Conservation (phyloP, 345 rosid species). For the Raphanus raphanistrum region DNA sequence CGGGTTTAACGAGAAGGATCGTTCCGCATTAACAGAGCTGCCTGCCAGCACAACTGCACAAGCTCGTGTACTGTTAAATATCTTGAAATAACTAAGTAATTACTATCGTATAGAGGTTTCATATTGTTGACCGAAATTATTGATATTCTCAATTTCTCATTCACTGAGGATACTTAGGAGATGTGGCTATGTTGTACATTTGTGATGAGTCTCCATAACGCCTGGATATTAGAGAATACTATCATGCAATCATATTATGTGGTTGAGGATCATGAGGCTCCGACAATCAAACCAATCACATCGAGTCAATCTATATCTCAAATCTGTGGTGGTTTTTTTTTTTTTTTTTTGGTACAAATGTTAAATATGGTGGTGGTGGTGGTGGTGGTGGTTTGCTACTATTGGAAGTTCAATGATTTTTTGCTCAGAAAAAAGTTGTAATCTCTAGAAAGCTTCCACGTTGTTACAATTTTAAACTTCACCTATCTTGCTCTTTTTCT, state of each 20-base stretch:
- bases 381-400: slow-evolving; percentile 24
- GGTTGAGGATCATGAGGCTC: slow-evolving; percentile 44
- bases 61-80: not conserved
- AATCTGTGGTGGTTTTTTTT: too few species aligned
- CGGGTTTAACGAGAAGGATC: slow-evolving; percentile 23
- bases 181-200: slow-evolving; percentile 1
- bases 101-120: not conserved
- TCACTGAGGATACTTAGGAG: not conserved
- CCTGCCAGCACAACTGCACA: slow-evolving; percentile 15
- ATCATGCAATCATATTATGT: slow-evolving; percentile 19
- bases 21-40: slow-evolving; percentile 20
- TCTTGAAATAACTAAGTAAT: not conserved
- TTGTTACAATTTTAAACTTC: not conserved
- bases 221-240: slow-evolving; percentile 1
- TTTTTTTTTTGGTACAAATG: too few species aligned
- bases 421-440: not conserved
- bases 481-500: not conserved
- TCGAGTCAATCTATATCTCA: slow-evolving; percentile 27
- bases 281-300: slow-evolving; percentile 33
- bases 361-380: too few species aligned
- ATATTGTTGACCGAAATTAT: not conserved
- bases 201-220: slow-evolving; percentile 15
- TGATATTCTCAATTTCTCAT: slow-evolving; percentile 6
- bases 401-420: slow-evolving; percentile 2
- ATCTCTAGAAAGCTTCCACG: slow-evolving; percentile 30